Conservation (phyloP, 1,284 basidiomycete genomes). For the Cronartium quercuum region DNA sequence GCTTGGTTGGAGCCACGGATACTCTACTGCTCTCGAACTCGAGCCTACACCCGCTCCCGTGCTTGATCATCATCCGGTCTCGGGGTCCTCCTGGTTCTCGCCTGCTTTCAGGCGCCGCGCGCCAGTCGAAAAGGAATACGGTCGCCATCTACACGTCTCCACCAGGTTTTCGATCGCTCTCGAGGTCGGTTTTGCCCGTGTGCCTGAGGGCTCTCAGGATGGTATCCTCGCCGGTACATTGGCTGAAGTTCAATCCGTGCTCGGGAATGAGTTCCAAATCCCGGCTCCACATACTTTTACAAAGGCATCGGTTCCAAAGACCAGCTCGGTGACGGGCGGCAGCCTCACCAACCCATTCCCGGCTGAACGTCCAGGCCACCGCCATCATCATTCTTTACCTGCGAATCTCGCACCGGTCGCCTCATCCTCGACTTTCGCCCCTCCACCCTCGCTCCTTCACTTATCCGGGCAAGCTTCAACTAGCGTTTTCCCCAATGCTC, state of each 20-base stretch:
- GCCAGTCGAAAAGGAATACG: slow-evolving; percentile 43
- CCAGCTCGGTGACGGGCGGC: slow-evolving; percentile 39
- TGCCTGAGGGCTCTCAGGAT: slow-evolving; percentile 8
- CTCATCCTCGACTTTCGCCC: slow-evolving; percentile 22
- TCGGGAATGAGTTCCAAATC: slow-evolving; percentile 25
- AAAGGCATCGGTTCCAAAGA: slow-evolving; percentile 36
- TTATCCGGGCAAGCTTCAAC: slow-evolving; percentile 40
- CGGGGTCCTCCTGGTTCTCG: slow-evolving; percentile 47
- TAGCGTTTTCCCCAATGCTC: not conserved
- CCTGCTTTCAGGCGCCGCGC: slow-evolving; percentile 45
- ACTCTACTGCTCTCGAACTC: slow-evolving; percentile 47
- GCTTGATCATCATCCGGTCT: slow-evolving; percentile 42
- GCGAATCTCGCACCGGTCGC: slow-evolving; percentile 42
- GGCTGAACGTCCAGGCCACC: slow-evolving; percentile 42
- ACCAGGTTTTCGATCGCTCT: slow-evolving; percentile 50
- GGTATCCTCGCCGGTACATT: slow-evolving; percentile 21
- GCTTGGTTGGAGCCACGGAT: slow-evolving; percentile 46
- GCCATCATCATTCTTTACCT: slow-evolving; percentile 44
- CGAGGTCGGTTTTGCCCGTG: slow-evolving; percentile 46
- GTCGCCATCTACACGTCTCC: slow-evolving; percentile 47
- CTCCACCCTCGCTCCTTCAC: slow-evolving; percentile 27
- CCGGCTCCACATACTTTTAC: slow-evolving; percentile 38
- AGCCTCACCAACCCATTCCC: slow-evolving; percentile 41
- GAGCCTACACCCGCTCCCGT: slow-evolving; percentile 43
- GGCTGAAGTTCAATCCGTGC: slow-evolving; percentile 6